Evolutionary conservation across 495 filamentous ascomycete genomes (phyloP), one percentile per base, ranked within the genome.

Genomic region (Parmelia sp.): DNA sequence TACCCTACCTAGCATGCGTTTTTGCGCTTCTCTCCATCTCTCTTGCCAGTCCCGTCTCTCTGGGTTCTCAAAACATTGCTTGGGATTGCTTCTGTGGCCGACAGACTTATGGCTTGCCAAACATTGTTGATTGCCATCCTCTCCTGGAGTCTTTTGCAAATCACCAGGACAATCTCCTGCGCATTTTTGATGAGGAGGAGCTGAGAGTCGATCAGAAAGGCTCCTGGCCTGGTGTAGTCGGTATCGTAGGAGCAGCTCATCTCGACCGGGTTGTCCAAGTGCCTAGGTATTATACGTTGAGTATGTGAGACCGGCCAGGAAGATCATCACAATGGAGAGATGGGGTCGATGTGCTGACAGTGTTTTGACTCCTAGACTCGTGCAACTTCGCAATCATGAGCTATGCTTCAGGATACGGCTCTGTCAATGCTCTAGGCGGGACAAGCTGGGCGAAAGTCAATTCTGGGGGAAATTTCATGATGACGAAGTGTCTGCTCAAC

Each of bases 171-270:
- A 62, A 53, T 39, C 12, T 17, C 12, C 35, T 23, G 9, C 60
- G 60, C 9, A 27, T 62, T 25, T 62, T 62, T n/a, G 60, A 62
- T 19, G 60, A 62, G 35, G 60, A 62, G 60, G 44, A 62, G 44
- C 25, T 62, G 60, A 62, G 60, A 25, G 47, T 8, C 3, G 47
- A 62, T 25, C 33, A 53, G 14, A 25, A 31, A 15, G 60, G 60
- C 21, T 62, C 60, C 25, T 62, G 60, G 60, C 60, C 60, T 35
- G 60, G 60, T 15, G 33, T 47, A 19, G 39, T 47, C 6, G 35
- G 33, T 14, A 53, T 53, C 0, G 44, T 49, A 10, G 47, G 47
- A 15, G 40, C 60, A 19, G 19, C 31, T 31, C 60, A 62, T 36
- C 44, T 62, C 23, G n/a, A 25, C n/a, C 4, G 42, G 35, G 33